Evolutionary conservation across 164 flowering plant genomes (phyloP).

Genomic region (grape (Vitis vinifera)): ASM3070453v1 NC_081812.1:3097001-3097500

Average conservation of each 20-base stretch:
- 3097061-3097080: neutral
- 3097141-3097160: too few species aligned
- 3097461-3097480: too few species aligned
- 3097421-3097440: too few species aligned
- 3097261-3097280: neutral
- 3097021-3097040: conserved; percentile 1
- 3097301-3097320: too few species aligned
- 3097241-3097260: neutral
- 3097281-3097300: conserved; percentile 12
- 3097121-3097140: too few species aligned
- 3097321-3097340: neutral
- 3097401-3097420: too few species aligned
- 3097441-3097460: too few species aligned
- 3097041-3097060: neutral
- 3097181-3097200: neutral
- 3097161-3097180: too few species aligned
- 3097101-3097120: neutral
- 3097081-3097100: neutral
- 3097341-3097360: conserved; percentile 5
- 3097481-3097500: too few species aligned
- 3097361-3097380: neutral
- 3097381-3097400: too few species aligned
- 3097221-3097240: conserved; percentile 1
- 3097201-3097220: neutral
- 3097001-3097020: neutral